Evolutionary conservation across 2,329 filamentous ascomycete genomes (phyloP).

Genomic region (Dactylonectria estremocensis): DNA sequence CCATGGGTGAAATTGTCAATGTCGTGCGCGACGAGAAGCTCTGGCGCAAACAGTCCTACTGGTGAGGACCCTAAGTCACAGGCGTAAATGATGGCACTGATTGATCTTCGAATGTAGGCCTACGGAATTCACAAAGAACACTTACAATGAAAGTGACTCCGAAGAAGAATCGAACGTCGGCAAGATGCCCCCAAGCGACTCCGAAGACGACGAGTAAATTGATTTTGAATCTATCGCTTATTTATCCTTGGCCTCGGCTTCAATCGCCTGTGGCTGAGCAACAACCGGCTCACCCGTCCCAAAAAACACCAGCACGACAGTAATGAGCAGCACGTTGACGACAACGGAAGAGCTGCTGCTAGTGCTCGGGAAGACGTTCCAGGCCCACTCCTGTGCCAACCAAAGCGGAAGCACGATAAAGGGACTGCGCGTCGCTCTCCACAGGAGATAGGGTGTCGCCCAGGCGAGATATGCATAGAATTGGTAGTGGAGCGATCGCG

Average conservation of each 20-base stretch:
- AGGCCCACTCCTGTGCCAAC: constrained; percentile 89
- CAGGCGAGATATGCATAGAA: constrained; percentile 95
- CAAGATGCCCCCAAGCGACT: constrained; percentile 87
- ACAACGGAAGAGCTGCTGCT: constrained; percentile 71
- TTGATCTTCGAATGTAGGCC: constrained; percentile 69
- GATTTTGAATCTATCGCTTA: constrained; percentile 42
- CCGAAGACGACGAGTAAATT: constrained; percentile 74
- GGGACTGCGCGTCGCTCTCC: constrained; percentile 81
- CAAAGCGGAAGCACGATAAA: constrained; percentile 78
- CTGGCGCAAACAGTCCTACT: constrained; percentile 92
- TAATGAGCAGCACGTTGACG: constrained; percentile 78
- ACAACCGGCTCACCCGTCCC: constrained; percentile 64
- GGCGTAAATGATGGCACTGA: constrained; percentile 36
- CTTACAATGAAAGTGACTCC: constrained; percentile 75
- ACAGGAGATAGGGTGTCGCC: constrained; percentile 89
- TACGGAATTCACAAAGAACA: constrained; percentile 80
- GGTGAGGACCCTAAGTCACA: constrained; percentile 66
- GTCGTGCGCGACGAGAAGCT: constrained; percentile 91
- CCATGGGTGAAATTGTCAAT: constrained; percentile 92
- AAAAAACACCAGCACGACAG: constrained; percentile 75
- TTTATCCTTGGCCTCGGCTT: constrained; percentile 50
- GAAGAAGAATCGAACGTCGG: constrained; percentile 86
- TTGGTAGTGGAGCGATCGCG: constrained; percentile 92
- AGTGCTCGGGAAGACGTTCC: constrained; percentile 93
- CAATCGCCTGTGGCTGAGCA: constrained; percentile 34